Conservation (phyloP, 371 early-diverging fungal genomes). For the Capniomyces stellatus region DNA sequence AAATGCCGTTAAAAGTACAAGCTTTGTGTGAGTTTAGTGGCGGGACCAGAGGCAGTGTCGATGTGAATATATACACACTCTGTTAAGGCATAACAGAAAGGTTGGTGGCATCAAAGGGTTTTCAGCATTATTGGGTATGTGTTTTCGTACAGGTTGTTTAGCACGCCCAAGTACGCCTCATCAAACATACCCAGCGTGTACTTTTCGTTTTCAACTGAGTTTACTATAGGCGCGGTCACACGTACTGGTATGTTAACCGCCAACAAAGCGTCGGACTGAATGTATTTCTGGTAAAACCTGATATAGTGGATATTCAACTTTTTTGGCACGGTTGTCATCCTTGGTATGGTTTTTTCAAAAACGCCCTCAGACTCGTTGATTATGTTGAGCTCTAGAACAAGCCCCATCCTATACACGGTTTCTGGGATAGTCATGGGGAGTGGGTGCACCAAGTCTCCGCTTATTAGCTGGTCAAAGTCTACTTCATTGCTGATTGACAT, state of each 20-base stretch:
- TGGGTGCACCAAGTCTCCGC: constrained; percentile 4
- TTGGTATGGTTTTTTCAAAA: neutral
- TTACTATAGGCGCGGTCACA: neutral
- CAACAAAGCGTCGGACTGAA: neutral
- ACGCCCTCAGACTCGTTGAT: neutral
- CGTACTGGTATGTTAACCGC: constrained; percentile 1
- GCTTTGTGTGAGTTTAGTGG: too few species aligned
- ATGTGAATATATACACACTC: too few species aligned
- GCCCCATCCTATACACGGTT: constrained; percentile 1
- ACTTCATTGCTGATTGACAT: neutral
- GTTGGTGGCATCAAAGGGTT: constrained; percentile 1
- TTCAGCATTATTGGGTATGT: constrained; percentile 4
- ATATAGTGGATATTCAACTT: neutral
- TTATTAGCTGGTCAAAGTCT: neutral
- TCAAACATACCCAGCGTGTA: constrained; percentile 5
- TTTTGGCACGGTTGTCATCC: neutral
- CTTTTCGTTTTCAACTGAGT: neutral
- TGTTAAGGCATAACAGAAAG: too few species aligned
- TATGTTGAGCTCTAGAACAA: neutral
- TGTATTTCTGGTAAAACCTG: constrained; percentile 2
- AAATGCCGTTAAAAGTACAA: too few species aligned
- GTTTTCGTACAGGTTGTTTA: constrained; percentile 4
- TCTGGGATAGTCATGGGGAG: constrained; percentile 4
- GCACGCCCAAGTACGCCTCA: constrained; percentile 1
- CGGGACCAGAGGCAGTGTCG: too few species aligned